Conservation (phyloP, 805 yeast species). For the Dipodascopsis uninucleata region DNA sequence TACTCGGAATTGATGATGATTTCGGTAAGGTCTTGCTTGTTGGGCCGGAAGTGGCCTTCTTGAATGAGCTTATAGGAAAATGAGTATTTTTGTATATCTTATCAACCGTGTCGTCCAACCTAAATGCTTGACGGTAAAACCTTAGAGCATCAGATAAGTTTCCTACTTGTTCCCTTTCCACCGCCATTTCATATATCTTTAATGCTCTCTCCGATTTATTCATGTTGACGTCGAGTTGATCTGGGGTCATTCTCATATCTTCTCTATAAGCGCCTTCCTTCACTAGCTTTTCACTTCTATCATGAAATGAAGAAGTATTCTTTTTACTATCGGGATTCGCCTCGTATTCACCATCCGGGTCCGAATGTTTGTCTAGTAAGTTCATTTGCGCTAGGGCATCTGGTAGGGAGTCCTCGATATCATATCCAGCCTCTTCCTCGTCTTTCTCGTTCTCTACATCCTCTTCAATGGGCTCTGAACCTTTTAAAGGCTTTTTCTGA, state of each 20-base stretch:
- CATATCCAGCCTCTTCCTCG: not conserved
- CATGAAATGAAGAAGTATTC: no score
- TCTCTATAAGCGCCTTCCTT: no score
- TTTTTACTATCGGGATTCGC: no score
- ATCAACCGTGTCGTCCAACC: constrained; percentile 59
- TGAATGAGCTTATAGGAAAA: constrained; percentile 25
- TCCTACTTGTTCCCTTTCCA: constrained; percentile 68
- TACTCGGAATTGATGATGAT: no score
- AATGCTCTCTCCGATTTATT: constrained; percentile 45
- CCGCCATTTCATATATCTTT: constrained; percentile 63
- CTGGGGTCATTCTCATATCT: no score
- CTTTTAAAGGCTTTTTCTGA: no score
- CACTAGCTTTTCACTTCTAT: no score
- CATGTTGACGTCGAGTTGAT: constrained; percentile 28
- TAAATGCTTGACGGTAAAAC: constrained; percentile 68
- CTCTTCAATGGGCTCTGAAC: constrained; percentile 4
- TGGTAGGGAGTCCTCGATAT: no score
- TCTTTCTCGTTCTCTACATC: constrained; percentile 1
- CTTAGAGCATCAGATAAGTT: constrained; percentile 77
- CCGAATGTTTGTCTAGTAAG: no score
- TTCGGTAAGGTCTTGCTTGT: constrained; percentile 15
- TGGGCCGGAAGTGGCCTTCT: constrained; percentile 18
- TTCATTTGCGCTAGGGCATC: no score
- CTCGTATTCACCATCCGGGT: no score
- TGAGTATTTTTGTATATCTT: constrained; percentile 53